Conservation (phyloP, 805 yeast genomes). For the Dipodascus geniculatus region DNA sequence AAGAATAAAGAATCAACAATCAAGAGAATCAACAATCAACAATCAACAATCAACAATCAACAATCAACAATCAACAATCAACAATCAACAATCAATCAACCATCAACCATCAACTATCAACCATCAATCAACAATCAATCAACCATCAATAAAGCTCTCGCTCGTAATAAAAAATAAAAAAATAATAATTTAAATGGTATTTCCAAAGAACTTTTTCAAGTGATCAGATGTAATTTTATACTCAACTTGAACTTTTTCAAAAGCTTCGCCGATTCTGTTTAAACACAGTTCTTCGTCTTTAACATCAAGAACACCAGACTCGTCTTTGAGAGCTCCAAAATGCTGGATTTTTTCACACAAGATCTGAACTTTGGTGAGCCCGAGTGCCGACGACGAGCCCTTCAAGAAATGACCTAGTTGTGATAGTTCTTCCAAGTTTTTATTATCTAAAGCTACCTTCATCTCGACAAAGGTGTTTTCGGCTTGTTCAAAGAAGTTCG, state of each 20-base stretch:
- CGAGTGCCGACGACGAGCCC: constrained; percentile 92
- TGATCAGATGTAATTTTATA: constrained; percentile 19
- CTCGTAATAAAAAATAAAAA: no score
- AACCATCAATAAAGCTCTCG: no score
- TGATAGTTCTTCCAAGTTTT: constrained; percentile 46
- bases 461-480: constrained; percentile 65
- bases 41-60: no score
- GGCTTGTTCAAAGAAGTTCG: constrained; percentile 85
- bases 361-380: constrained; percentile 66
- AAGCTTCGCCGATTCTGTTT: constrained; percentile 17
- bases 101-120: no score
- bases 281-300: constrained; percentile 25
- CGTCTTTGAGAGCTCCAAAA: constrained; percentile 47
- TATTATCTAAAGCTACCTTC: constrained; percentile 36
- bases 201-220: neutral
- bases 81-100: no score
- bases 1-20: no score
- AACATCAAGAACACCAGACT: constrained; percentile 24
- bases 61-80: no score
- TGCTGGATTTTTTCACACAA: constrained; percentile 93
- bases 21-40: no score
- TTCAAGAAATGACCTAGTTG: constrained; percentile 84
- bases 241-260: constrained; percentile 23
- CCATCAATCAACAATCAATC: no score
- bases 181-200: neutral